Conservation (phyloP, 2,329 filamentous ascomycete genomes). For the Cladobotryum protrusum region DNA sequence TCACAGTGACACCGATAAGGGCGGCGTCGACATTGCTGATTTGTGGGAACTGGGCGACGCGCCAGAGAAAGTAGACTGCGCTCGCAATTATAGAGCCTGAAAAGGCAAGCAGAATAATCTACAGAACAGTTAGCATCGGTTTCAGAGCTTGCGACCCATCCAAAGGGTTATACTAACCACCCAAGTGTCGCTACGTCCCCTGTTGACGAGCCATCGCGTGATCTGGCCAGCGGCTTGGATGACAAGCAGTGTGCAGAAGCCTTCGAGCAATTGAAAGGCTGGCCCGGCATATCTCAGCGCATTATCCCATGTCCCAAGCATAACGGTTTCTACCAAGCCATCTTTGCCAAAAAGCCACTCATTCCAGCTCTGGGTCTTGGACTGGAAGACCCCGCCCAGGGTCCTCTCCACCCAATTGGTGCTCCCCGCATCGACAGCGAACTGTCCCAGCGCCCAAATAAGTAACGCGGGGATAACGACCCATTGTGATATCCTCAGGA, state of each 20-base stretch:
- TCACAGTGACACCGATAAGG: constrained; percentile 86
- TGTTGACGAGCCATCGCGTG: constrained; percentile 89
- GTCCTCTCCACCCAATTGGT: constrained; percentile 78
- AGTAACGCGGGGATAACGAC: constrained; percentile 77
- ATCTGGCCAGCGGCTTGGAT: constrained; percentile 95
- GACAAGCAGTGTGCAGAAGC: constrained; percentile 92
- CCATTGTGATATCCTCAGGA: constrained; percentile 76
- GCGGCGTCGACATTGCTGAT: constrained; percentile 89
- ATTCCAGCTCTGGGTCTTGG: constrained; percentile 58
- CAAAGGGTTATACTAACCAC: constrained; percentile 58
- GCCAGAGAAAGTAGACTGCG: constrained; percentile 93
- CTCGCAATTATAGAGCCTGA: constrained; percentile 90
- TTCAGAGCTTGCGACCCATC: background rate
- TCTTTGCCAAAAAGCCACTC: constrained; percentile 88
- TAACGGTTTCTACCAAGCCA: constrained; percentile 71
- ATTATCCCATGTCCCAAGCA: constrained; percentile 84
- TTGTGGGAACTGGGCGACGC: constrained; percentile 87
- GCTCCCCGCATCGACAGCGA: constrained; percentile 79
- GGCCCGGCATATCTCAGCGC: constrained; percentile 84
- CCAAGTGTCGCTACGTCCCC: constrained; percentile 91
- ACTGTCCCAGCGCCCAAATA: constrained; percentile 93
- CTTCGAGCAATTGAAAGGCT: constrained; percentile 88
- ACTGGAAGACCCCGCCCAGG: constrained; percentile 58
- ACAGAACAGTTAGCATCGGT: constrained; percentile 28
- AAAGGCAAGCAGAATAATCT: constrained; percentile 83